Conservation (phyloP, 1,284 basidiomycete genomes). For the Macrocystidia cucumis region DNA sequence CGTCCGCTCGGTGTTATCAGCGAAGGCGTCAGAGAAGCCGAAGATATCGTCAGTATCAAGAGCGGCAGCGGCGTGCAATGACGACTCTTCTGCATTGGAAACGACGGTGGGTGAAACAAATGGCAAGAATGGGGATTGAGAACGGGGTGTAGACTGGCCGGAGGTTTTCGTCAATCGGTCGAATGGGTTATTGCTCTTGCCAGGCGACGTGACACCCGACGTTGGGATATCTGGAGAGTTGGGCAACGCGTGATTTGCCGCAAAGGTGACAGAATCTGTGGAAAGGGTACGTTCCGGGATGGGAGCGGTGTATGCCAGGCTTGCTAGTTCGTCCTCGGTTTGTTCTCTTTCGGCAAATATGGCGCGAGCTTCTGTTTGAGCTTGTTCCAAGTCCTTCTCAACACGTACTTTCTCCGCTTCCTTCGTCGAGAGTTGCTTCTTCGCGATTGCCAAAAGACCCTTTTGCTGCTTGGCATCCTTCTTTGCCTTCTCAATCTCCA, state of each 20-base stretch:
- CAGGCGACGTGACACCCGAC: conserved; percentile 25
- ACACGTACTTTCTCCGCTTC: conserved; percentile 72
- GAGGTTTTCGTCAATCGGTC: conserved; percentile 58
- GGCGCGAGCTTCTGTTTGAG: conserved; percentile 43
- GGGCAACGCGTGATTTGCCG: conserved; percentile 64
- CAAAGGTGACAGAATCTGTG: conserved; percentile 48
- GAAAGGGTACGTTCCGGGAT: conserved; percentile 23
- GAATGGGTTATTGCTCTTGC: conserved; percentile 92
- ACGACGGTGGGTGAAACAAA: conserved; percentile 33
- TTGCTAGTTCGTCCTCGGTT: conserved; percentile 43
- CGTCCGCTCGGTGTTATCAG: conserved; percentile 10
- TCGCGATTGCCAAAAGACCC: conserved; percentile 88
- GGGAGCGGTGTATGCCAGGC: conserved; percentile 14
- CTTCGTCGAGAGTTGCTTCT: conserved; percentile 87
- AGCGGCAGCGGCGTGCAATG: conserved; percentile 4
- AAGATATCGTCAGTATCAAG: conserved; percentile 40
- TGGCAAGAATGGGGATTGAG: conserved; percentile 51
- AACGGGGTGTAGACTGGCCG: conserved; percentile 36
- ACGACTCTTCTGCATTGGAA: conserved; percentile 8
- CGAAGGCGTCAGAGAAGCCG: conserved; percentile 44
- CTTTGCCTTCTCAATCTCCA: conserved; percentile 80
- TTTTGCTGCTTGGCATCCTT: conserved; percentile 97
- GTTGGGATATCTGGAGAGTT: conserved; percentile 48
- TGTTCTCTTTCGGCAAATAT: conserved; percentile 51
- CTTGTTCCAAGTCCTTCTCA: conserved; percentile 68